Conservation (phyloP, 768 basidiomycete species). For the Exidia glandulosa region DNA sequence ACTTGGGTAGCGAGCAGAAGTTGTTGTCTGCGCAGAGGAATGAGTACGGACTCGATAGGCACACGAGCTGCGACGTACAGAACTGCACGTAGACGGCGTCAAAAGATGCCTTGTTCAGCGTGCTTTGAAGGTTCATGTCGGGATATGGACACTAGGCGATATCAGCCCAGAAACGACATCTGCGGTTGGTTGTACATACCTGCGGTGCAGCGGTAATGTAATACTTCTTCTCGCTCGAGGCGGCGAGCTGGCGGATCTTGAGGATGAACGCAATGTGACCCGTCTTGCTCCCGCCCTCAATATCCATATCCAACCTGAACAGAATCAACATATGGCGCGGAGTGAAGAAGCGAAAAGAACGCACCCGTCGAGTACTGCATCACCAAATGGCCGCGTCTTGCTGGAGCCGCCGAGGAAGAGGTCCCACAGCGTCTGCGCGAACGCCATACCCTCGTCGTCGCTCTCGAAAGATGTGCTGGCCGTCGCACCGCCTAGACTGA, state of each 20-base stretch:
- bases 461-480: neutral
- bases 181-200: neutral
- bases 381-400: constrained; percentile 56
- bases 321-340: neutral
- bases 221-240: constrained; percentile 46
- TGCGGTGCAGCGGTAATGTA: constrained; percentile 42
- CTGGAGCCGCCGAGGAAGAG: constrained; percentile 57
- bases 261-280: constrained; percentile 47
- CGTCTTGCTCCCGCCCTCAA: constrained; percentile 50
- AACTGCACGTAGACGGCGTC: constrained; percentile 68
- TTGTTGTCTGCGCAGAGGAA: neutral
- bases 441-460: neutral
- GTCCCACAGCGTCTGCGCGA: constrained; percentile 41
- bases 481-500: constrained; percentile 34
- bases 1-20: neutral
- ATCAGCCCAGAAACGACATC: neutral
- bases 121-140: constrained; percentile 46
- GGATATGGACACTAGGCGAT: constrained; percentile 50
- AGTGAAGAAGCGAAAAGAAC: neutral
- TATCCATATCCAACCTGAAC: constrained; percentile 51
- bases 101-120: constrained; percentile 50
- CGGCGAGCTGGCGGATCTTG: constrained; percentile 39
- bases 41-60: too few species aligned
- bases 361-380: constrained; percentile 54
- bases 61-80: constrained; percentile 7